Base-by-base conservation (phyloP, 2,329 filamentous ascomycete species). In the Septoria linicola region DNA sequence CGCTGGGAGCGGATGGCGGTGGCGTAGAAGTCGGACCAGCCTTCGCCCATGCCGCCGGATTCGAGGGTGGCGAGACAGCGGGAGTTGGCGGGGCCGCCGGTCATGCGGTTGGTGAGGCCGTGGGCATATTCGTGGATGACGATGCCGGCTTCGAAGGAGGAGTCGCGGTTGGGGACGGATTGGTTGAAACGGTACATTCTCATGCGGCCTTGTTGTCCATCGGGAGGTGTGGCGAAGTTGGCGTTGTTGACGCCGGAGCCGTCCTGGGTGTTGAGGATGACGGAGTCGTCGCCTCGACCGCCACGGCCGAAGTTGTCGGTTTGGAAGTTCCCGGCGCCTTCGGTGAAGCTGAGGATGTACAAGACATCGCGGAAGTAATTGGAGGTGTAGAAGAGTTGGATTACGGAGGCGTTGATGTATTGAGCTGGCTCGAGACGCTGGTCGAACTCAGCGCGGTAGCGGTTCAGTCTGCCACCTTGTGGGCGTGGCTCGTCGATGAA, bases 361-460 rank as follows among this genome's bases (percentile, higher is more conserved):
- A 83, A 72, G 0, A 84, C 63, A 50, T 84, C 81, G 59, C 83
- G 81, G 66, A 79, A 83, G 27, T 70, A 72, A 70, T 83, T 83
- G 27, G 74, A 71, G 0, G 79, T 81, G 70, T 83, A 84, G 68
- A 81, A 84, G 4, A 83, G 73, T 66, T 84, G 81, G 0, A 78
- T 75, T 44, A 80, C 70, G 0, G 80, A 80, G 1, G 79, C 79
- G 40, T 82, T 76, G 3, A 69, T 66, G 63, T 83, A 83, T 30
- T 57, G 23, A 6, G 51, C 48, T 14, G 54, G 52, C 39, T 58
- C 55, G 21, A 45, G 44, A 2, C 48, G 36, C 30, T 45, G 34
- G 35, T 42, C 36, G 31, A 57, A 57, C 8, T 49, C 47, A n/a
- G 54, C 51, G 23, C 39, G 37, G 49, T 82, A 83, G 14, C 23